Percentiles rank a stretch among this genome's conserved stretches.
Conservation (phyloP, 164 flowering plant genomes). For the Amborella trichopoda region DNA sequence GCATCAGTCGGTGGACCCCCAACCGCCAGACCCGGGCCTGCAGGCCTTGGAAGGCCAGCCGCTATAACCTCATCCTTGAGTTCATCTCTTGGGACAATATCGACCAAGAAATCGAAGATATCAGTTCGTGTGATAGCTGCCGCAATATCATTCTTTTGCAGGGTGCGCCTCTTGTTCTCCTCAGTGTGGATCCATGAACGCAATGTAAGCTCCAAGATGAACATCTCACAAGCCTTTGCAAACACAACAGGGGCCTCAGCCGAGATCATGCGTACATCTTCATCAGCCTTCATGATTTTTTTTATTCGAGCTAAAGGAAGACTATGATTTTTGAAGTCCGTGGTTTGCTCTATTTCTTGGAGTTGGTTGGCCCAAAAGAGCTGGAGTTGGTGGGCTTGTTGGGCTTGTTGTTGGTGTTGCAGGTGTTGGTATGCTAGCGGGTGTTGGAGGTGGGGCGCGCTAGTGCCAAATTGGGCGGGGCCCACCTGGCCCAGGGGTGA, state of each 20-base stretch:
- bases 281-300: slow-evolving; percentile 83
- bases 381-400: slow-evolving; percentile 55
- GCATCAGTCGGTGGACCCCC: slow-evolving; percentile 41
- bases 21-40: slow-evolving; percentile 24
- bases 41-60: slow-evolving; percentile 36
- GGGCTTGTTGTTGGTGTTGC: slow-evolving; percentile 62
- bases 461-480: slow-evolving; percentile 21
- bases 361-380: slow-evolving; percentile 49
- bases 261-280: slow-evolving; percentile 77
- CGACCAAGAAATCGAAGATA: slow-evolving; percentile 71
- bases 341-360: slow-evolving; percentile 53
- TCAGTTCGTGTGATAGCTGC: slow-evolving; percentile 73
- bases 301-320: slow-evolving; percentile 74
- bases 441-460: slow-evolving; percentile 45
- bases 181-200: slow-evolving; percentile 77
- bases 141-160: slow-evolving; percentile 77
- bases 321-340: slow-evolving; percentile 69
- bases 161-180: slow-evolving; percentile 71
- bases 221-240: slow-evolving; percentile 81
- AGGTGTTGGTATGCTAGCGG: slow-evolving; percentile 62
- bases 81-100: slow-evolving; percentile 74
- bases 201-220: slow-evolving; percentile 61
- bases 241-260: slow-evolving; percentile 78
- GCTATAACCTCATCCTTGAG: slow-evolving; percentile 53
- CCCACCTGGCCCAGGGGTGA: slow-evolving; percentile 18